Conservation (phyloP, 2,329 filamentous ascomycete genomes). For the Sclerotinia minor region DNA sequence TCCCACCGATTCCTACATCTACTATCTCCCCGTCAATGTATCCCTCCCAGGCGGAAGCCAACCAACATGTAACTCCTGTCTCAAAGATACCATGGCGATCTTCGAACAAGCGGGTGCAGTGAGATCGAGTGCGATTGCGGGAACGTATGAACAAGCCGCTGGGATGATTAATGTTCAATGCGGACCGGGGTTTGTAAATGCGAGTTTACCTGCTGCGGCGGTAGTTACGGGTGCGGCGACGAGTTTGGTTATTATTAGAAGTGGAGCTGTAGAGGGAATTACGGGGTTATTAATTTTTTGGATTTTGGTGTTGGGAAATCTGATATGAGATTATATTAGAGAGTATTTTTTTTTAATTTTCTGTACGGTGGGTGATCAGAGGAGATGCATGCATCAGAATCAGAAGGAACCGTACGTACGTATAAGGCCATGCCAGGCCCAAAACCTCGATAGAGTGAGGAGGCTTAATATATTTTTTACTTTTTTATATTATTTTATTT, state of each 20-base stretch:
- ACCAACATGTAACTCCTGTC: constrained; percentile 76
- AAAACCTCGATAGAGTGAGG: not conserved
- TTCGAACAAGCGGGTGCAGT: constrained; percentile 71
- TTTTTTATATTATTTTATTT: not conserved
- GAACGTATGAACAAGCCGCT: constrained; percentile 71
- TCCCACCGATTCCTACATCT: constrained; percentile 74
- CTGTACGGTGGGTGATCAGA: too few relatives aligned
- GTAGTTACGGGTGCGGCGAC: not conserved
- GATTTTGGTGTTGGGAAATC: not conserved
- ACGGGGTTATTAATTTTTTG: not conserved
- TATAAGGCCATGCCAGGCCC: constrained; percentile 1
- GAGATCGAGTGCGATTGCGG: constrained; percentile 62
- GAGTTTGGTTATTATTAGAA: not conserved
- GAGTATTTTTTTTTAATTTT: too few relatives aligned
- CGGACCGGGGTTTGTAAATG: constrained; percentile 58
- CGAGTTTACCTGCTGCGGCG: constrained; percentile 46
- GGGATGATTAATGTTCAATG: constrained; percentile 68
- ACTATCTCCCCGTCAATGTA: constrained; percentile 80
- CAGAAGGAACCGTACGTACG: not conserved
- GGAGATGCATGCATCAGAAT: too few relatives aligned
- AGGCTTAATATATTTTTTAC: not conserved
- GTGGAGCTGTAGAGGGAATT: not conserved
- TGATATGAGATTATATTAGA: not conserved
- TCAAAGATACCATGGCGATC: constrained; percentile 77
- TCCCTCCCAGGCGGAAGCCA: constrained; percentile 41